Evolutionary conservation across 2,329 filamentous ascomycete species (phyloP).

Genomic region (Podosphaera fusca): DNA sequence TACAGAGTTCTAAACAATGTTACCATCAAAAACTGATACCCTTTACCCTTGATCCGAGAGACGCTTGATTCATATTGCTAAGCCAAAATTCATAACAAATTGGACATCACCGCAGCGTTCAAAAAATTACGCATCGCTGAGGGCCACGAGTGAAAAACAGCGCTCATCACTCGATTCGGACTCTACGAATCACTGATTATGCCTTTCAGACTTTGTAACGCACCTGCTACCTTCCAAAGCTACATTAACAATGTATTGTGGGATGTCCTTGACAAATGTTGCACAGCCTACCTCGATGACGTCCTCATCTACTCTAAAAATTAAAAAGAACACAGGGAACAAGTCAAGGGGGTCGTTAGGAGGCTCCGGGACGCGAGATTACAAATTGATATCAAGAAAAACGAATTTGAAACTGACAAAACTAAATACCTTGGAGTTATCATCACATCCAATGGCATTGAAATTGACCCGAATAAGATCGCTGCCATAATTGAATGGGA

Average conservation of each 20-base stretch:
- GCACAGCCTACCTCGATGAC: too few relatives aligned
- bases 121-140: not conserved
- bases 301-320: too few relatives aligned
- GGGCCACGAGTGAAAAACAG: too few relatives aligned
- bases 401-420: too few relatives aligned
- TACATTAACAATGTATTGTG: too few relatives aligned
- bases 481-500: not conserved
- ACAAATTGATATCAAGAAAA: too few relatives aligned
- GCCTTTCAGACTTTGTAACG: too few relatives aligned
- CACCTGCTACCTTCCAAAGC: too few relatives aligned
- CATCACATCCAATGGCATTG: not conserved
- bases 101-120: slow-evolving; percentile 3
- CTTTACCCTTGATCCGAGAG: not conserved
- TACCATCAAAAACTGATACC: slow-evolving; percentile 2
- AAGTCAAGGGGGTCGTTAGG: not conserved
- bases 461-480: not conserved
- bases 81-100: slow-evolving; percentile 1
- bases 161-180: too few relatives aligned
- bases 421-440: slow-evolving; percentile 2
- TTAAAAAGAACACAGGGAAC: not conserved
- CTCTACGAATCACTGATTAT: too few relatives aligned
- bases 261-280: too few relatives aligned
- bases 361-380: too few relatives aligned
- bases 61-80: not conserved
- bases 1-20: slow-evolving; percentile 1